A percentile compares a stretch with the other conserved stretches of the same genome.
These are phyloP conservation scores for Aspergillus thermomutatus DNA, from an alignment of 2,329 filamentous ascomycete genomes.

Conservation along the genomic window DNA sequence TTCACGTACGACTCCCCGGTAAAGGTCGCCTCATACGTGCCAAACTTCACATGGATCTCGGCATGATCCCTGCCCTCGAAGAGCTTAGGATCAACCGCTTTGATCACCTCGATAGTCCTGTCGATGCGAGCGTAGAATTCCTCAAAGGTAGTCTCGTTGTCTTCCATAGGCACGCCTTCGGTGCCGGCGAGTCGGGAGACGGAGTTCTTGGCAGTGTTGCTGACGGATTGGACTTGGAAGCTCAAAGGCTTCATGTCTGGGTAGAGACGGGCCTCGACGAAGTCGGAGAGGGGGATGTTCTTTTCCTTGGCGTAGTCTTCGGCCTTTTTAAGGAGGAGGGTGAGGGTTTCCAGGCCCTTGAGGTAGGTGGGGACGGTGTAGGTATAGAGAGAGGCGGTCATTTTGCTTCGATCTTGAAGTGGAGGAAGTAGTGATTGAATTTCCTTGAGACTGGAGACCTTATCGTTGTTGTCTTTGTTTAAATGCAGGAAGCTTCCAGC, in stretches of 20 bases:
- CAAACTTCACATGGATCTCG: constrained; percentile 37
- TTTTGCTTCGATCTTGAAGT: background rate
- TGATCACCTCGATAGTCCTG: constrained; percentile 46
- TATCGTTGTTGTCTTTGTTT: background rate
- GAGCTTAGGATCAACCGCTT: constrained; percentile 39
- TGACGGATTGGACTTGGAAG: constrained; percentile 48
- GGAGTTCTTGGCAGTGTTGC: constrained; percentile 42
- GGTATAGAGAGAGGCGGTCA: constrained; percentile 24
- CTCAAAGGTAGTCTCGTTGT: constrained; percentile 49
- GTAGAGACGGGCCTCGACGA: constrained; percentile 43
- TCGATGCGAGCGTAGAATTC: constrained; percentile 49
- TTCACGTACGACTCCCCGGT: constrained; percentile 47
- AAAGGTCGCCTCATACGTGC: constrained; percentile 36
- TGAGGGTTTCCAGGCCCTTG: constrained; percentile 41
- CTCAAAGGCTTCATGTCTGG: constrained; percentile 50
- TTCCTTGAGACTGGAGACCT: background rate
- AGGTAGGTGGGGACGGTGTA: constrained; percentile 43
- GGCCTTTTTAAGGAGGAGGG: constrained; percentile 44
- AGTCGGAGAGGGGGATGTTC: constrained; percentile 30
- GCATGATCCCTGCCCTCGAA: constrained; percentile 44
- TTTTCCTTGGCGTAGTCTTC: constrained; percentile 40
- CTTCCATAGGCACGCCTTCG: constrained; percentile 31
- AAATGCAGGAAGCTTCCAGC: background rate
- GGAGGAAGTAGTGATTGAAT: background rate
- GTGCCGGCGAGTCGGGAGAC: constrained; percentile 38